A percentile compares a stretch with the other conserved stretches of the same genome.
phyloP scores from a whole-genome alignment of 352 stramenopile species.

The Phytophthora fragariaefolia region DNA sequence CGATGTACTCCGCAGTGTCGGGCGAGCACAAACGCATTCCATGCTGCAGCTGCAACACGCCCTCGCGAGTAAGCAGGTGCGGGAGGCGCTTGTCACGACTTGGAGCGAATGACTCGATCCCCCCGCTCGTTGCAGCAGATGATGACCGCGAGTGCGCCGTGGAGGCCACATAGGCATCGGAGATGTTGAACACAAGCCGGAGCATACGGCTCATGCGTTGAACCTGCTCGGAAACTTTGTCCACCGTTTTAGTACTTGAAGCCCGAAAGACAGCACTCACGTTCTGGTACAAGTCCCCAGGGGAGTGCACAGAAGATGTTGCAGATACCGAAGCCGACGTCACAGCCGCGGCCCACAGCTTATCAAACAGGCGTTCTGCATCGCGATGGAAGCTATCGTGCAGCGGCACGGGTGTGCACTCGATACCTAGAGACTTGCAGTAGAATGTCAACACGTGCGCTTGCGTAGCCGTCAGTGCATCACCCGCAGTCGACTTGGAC shows the following conservation, averaged over 20 bases:
- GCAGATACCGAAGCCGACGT: constrained; percentile 29
- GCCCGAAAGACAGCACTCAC: constrained; percentile 46
- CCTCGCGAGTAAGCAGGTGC: constrained; percentile 67
- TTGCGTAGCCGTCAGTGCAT: constrained; percentile 65
- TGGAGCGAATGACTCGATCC: constrained; percentile 65
- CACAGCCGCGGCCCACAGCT: constrained; percentile 58
- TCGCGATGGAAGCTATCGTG: constrained; percentile 82
- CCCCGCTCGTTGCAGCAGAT: constrained; percentile 24
- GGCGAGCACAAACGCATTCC: constrained; percentile 81
- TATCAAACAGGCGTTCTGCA: constrained; percentile 86
- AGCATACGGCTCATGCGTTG: constrained; percentile 76
- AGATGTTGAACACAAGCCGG: constrained; percentile 85
- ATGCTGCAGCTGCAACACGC: constrained; percentile 67
- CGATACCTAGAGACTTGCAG: constrained; percentile 78
- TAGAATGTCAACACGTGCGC: constrained; percentile 83
- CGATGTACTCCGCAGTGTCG: constrained; percentile 68
- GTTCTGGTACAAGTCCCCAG: constrained; percentile 43
- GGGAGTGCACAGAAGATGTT: constrained; percentile 34
- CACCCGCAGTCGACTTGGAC: constrained; percentile 32
- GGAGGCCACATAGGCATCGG: constrained; percentile 85
- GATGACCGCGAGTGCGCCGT: constrained; percentile 66
- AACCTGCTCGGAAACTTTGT: constrained; percentile 55
- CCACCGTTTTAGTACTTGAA: constrained; percentile 30
- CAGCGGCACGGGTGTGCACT: constrained; percentile 69
- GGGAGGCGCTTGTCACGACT: constrained; percentile 61